Percentiles rank a stretch among this genome's conserved stretches.
Evolutionary conservation across 805 yeast genomes (phyloP).

Genomic region (Zygosaccharomyces bisporus): DNA sequence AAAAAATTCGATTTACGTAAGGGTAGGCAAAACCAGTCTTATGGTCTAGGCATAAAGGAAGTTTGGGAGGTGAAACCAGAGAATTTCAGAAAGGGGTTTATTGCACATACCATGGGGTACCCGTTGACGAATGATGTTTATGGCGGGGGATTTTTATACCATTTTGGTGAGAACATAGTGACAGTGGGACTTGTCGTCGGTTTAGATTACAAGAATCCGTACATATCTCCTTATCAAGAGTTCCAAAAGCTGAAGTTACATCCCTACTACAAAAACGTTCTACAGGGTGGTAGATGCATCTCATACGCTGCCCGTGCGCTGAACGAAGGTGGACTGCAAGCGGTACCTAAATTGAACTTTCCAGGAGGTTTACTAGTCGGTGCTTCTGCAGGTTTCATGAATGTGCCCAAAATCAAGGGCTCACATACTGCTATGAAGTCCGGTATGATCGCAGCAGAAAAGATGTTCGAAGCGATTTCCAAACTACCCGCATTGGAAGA

Average conservation of each 20-base stretch:
- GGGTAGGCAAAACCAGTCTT: constrained; percentile 72
- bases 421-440: constrained; percentile 96
- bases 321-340: constrained; percentile 95
- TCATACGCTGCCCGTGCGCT: constrained; percentile 95
- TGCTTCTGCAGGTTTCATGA: constrained; percentile 93
- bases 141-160: constrained; percentile 98
- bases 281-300: constrained; percentile 87
- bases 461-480: constrained; percentile 55
- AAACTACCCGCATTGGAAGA: constrained; percentile 41
- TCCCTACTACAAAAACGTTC: constrained; percentile 69
- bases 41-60: constrained; percentile 94
- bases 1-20: constrained; percentile 63
- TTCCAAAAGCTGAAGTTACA: constrained; percentile 93
- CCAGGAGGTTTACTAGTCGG: constrained; percentile 98
- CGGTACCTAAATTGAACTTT: constrained; percentile 83
- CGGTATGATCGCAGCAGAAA: constrained; percentile 93
- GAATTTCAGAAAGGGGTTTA: constrained; percentile 74
- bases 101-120: constrained; percentile 84
- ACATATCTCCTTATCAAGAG: constrained; percentile 92
- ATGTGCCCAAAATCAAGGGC: constrained; percentile 96
- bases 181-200: constrained; percentile 94
- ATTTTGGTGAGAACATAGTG: constrained; percentile 90
- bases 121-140: constrained; percentile 73
- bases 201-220: constrained; percentile 90
- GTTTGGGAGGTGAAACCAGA: constrained; percentile 92